Base-by-base conservation (phyloP, 140 eudicot species). In the Senecio squalidus region DNA sequence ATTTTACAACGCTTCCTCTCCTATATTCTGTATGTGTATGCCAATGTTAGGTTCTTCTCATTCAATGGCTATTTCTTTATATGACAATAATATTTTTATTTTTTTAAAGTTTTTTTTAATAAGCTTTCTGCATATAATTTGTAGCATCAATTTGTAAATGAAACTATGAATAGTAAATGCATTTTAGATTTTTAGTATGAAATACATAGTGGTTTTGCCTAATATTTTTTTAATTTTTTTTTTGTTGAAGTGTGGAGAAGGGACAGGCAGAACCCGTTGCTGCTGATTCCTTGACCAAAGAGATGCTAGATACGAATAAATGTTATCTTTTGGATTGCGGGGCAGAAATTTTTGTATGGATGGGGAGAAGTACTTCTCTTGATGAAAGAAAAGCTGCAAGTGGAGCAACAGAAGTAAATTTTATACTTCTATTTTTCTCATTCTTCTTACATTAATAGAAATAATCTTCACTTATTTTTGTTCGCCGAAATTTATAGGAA, bases 301-400 rank as follows among this genome's bases (percentile, higher is more conserved):
- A 93, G 50, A 74, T 88, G 70, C 82, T 93, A 15, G 87, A 84
- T 50, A 86, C 96, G 22, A 71, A 76, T 62, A 82, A 70, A 62
- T 84, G 99, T 60, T 93, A 77, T 65, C 61, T 93, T 62, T 64
- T 93, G 41, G 99, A 88, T 52, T 88, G 87, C 39, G 99, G 90
- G 72, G n/a, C 29, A 27, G 99, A 93, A 65, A 68, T 93, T 58
- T 93, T 68, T 77, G 95, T 93, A 40, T 93, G 99, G 99, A 73
- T 84, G 82, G 99, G 99, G 44, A 80, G 94, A 75, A 76, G 27
- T 71, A 87, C 96, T 63, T 78, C 95, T 51, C 93, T 93, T 61
- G 95, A 88, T 72, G 89, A 82, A 23, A 82, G 96, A 52, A 93
- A 88, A 78, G 70, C 77, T 69, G 96, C 94, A 52, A 82, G 89